phyloP scores from a whole-genome alignment of 352 stramenopile genomes.

The Globisporangium canariense region DNA sequence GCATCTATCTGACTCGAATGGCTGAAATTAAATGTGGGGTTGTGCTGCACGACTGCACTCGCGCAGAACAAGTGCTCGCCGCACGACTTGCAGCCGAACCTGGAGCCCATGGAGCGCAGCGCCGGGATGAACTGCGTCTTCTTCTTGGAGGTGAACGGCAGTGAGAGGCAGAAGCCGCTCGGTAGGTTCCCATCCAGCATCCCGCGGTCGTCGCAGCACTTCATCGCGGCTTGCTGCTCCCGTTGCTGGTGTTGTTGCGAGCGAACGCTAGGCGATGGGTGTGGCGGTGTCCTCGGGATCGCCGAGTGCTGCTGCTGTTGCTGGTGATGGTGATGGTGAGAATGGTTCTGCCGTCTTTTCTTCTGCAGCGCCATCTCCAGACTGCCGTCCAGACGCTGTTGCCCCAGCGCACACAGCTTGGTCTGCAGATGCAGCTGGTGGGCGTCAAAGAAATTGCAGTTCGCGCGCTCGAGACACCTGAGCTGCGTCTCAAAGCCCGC shows the following conservation, averaged over 20 bases:
- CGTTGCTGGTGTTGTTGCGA: conserved; percentile 4
- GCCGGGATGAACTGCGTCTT: conserved; percentile 58
- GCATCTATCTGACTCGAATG: background rate
- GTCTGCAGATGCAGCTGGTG: conserved; percentile 71
- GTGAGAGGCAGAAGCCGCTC: conserved; percentile 52
- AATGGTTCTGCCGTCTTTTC: conserved; percentile 23
- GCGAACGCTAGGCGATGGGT: conserved; percentile 23
- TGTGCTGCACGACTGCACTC: conserved; percentile 46
- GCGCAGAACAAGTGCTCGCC: conserved; percentile 60
- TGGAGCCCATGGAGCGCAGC: conserved; percentile 65
- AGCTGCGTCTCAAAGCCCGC: conserved; percentile 84
- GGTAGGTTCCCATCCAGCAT: conserved; percentile 58
- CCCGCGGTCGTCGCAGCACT: conserved; percentile 43
- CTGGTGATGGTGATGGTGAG: conserved; percentile 24
- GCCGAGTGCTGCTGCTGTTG: background rate
- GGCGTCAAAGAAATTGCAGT: conserved; percentile 68
- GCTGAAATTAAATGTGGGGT: conserved; percentile 1
- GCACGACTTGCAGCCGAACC: conserved; percentile 63
- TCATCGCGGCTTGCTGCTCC: conserved; percentile 4
- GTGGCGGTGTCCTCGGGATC: conserved; percentile 14
- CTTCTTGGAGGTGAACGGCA: conserved; percentile 18
- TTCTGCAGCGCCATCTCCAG: conserved; percentile 17
- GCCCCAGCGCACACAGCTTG: conserved; percentile 31
- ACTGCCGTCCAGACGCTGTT: conserved; percentile 33
- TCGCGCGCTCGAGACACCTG: conserved; percentile 58